phyloP scores from a whole-genome alignment of 306 rosid genomes.

The Senna siamea region DNA sequence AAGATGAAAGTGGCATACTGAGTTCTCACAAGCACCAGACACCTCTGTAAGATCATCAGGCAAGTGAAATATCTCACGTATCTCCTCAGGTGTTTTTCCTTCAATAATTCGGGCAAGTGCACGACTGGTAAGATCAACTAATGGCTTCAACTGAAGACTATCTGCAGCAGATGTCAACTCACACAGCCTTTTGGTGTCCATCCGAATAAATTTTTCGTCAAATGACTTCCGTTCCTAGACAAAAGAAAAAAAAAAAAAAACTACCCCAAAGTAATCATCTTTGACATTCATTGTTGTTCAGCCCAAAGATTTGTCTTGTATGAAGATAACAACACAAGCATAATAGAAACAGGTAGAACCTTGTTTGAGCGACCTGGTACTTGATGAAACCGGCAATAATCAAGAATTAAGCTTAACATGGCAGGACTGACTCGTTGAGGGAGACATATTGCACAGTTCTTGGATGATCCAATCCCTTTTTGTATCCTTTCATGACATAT shows the following conservation, averaged over 20 bases:
- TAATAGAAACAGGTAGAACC: conserved; percentile 55
- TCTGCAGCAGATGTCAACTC: conserved; percentile 95
- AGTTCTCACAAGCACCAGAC: conserved; percentile 48
- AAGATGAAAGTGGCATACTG: conserved; percentile 37
- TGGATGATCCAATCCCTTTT: conserved; percentile 89
- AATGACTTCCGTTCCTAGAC: conserved; percentile 80
- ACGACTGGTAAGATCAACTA: conserved; percentile 92
- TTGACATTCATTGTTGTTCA: conserved; percentile 28
- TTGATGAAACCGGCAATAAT: conserved; percentile 94
- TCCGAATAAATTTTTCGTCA: conserved; percentile 81
- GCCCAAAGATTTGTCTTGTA: background rate
- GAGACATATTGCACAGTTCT: conserved; percentile 86
- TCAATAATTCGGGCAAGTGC: conserved; percentile 98
- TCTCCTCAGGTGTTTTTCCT: conserved; percentile 93
- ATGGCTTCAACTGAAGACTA: conserved; percentile 89
- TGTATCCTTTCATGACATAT: conserved; percentile 79
- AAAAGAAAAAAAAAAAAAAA: conserved; percentile 17
- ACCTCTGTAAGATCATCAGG: conserved; percentile 99
- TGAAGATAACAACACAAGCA: conserved; percentile 19
- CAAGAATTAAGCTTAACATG: conserved; percentile 79
- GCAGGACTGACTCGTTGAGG: conserved; percentile 86
- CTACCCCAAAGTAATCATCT: conserved; percentile 35
- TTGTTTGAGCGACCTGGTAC: conserved; percentile 90
- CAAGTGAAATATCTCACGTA: conserved; percentile 87
- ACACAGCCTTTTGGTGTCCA: conserved; percentile 87